A percentile compares a stretch with the other conserved stretches of the same genome.
Conservation (phyloP, 176 grass and related monocot species). For the Ensete glaucum region DNA sequence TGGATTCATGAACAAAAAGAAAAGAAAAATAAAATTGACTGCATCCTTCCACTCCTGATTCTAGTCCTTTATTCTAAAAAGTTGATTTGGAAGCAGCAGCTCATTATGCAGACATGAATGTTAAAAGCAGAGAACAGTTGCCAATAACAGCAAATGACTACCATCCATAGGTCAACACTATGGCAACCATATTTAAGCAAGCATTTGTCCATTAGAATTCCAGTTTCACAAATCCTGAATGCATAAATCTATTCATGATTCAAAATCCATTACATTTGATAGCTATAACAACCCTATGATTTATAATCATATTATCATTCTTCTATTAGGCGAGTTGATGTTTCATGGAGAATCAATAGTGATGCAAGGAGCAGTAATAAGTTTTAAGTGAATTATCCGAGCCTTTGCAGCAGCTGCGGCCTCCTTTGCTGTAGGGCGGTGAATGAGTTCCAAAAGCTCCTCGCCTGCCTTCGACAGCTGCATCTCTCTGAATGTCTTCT, state of each 20-base stretch:
- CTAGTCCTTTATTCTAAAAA: no score
- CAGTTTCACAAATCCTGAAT: not conserved
- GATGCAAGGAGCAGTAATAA: not conserved
- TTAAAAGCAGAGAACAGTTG: no score
- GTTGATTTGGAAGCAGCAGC: no score
- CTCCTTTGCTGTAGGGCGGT: constrained; percentile 84
- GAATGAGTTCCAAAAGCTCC: constrained; percentile 97
- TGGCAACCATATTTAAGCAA: no score
- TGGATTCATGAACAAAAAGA: no score
- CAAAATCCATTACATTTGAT: not conserved
- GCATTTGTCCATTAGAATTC: not conserved
- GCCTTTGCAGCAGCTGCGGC: constrained; percentile 95
- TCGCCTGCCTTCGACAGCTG: constrained; percentile 90
- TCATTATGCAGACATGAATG: no score
- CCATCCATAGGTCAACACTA: no score
- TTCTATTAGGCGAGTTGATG: not conserved
- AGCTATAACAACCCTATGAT: not conserved
- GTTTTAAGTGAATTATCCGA: constrained; percentile 24
- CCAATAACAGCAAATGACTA: no score
- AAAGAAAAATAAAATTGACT: no score
- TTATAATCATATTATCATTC: not conserved
- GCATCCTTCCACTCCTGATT: no score
- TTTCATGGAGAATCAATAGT: not conserved
- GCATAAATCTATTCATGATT: not conserved
- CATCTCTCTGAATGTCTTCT: constrained; percentile 85